phyloP scores from a whole-genome alignment of 257 asterid species.

The Solanum phureja region DNA sequence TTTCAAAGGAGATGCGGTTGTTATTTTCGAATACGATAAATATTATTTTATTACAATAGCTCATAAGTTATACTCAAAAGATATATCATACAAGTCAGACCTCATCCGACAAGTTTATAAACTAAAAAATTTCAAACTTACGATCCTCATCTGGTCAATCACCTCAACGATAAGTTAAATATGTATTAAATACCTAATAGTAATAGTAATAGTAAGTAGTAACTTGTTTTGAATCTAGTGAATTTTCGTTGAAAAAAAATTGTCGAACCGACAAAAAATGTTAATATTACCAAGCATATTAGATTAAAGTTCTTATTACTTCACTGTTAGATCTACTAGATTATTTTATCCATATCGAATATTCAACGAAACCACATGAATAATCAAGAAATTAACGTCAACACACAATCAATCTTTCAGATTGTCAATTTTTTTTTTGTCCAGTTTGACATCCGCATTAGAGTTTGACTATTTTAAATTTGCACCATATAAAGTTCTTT shows the following conservation, averaged over 20 bases:
- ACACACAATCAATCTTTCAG: not conserved
- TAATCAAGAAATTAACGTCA: not conserved
- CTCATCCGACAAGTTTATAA: not conserved
- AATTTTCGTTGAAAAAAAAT: not conserved
- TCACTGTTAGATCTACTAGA: not conserved
- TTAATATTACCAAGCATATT: not conserved
- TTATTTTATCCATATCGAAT: not conserved
- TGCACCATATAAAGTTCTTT: too few relatives aligned
- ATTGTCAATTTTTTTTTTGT: not conserved
- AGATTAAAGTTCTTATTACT: not conserved
- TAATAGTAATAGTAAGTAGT: not conserved
- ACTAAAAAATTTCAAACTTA: not conserved
- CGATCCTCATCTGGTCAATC: not conserved
- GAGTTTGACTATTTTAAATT: too few relatives aligned
- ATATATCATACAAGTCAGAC: not conserved
- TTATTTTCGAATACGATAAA: too few relatives aligned
- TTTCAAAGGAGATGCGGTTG: not conserved
- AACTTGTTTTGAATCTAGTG: not conserved
- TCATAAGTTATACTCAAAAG: not conserved
- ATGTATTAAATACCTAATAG: not conserved
- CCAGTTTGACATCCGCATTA: rapidly evolving
- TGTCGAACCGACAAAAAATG: not conserved
- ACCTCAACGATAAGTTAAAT: not conserved
- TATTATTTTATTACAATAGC: not conserved
- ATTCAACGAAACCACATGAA: not conserved